Evolutionary conservation across 371 early-diverging fungal genomes (phyloP), one percentile per base, ranked within the genome.

Genomic region (Basidiobolus meristosporus): DNA sequence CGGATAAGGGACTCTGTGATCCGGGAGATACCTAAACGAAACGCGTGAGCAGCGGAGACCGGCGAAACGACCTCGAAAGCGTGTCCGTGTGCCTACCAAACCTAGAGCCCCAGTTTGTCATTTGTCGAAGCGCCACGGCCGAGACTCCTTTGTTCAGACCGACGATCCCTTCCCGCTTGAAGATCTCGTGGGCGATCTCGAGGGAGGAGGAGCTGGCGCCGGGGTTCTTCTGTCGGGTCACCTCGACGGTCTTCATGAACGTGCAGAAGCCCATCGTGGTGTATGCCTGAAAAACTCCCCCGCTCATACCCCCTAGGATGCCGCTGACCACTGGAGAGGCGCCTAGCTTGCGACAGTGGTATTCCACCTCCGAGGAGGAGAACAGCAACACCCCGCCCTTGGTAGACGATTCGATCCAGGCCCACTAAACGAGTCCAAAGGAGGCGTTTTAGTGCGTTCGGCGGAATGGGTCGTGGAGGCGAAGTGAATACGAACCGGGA

Each of bases 181-280:
- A 88, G 46, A 96, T 89, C 36, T 91, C 86, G 17, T 59, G 51
- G 7, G 96, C 96, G 35, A 91, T 73, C 31, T 66, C 62, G 47
- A 77, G 69, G 39, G 89, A 84, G 15, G 90, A 86, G 36, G 65
- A 55, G 23, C 66, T 59, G 9, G 20, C 43, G 12, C 60, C 77
- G 38, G 58, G 60, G 42, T 65, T 69, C 63, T 91, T 95, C 68
- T 86, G 88, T 29, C 93, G 73, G 2, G 96, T 96, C 33, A 96
- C 91, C 50, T 96, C 96, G 14, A 96, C 96, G 1, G 96, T 95
- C 61, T 93, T 93, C 96, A 96, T 96, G 56, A 93, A 96, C 0
- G 96, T 96, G 63, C 93, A 93, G 62, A 93, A 92, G 4, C 96
- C 93, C 93, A 92, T 95, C 19, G 96, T 92, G 22, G 89, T 76